Conservation (phyloP, 352 stramenopile genomes). For the Phytophthora fragariaefolia region DNA sequence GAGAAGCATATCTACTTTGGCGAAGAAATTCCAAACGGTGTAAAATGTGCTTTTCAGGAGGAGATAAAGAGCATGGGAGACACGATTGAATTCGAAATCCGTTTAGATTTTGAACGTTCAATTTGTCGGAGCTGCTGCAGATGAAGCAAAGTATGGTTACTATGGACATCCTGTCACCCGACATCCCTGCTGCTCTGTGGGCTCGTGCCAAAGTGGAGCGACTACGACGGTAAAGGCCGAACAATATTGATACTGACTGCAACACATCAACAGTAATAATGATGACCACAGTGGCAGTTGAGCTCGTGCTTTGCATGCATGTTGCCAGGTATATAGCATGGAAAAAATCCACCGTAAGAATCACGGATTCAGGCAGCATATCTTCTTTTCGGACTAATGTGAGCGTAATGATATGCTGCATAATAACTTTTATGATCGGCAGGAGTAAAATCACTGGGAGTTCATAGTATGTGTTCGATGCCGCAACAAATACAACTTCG, state of each 20-base stretch:
- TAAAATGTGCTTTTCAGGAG: neutral
- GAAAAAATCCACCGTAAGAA: slow-evolving; percentile 29
- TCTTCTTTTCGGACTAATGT: slow-evolving; percentile 4
- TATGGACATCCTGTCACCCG: neutral
- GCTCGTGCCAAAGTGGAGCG: slow-evolving; percentile 6
- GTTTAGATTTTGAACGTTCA: slow-evolving; percentile 15
- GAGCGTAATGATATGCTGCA: slow-evolving; percentile 22
- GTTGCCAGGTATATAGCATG: slow-evolving; percentile 25
- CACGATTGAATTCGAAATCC: slow-evolving; percentile 14
- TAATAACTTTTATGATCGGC: slow-evolving; percentile 17
- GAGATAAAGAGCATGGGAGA: slow-evolving; percentile 4
- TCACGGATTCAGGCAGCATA: slow-evolving; percentile 19
- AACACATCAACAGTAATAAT: slow-evolving; percentile 18
- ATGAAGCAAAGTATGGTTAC: slow-evolving; percentile 13
- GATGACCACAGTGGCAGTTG: neutral
- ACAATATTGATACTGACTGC: slow-evolving; percentile 16
- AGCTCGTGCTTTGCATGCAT: slow-evolving; percentile 21
- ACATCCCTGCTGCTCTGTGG: slow-evolving; percentile 4
- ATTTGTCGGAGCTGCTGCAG: slow-evolving; percentile 2
- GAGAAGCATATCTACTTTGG: neutral
- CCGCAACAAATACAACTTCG: slow-evolving; percentile 15
- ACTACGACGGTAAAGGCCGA: slow-evolving; percentile 13
- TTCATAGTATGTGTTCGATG: slow-evolving; percentile 13
- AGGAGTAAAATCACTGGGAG: slow-evolving; percentile 22
- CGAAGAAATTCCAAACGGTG: neutral